phyloP scores from a whole-genome alignment of 768 basidiomycete genomes.

The Hygrocybe coccinea region DNA sequence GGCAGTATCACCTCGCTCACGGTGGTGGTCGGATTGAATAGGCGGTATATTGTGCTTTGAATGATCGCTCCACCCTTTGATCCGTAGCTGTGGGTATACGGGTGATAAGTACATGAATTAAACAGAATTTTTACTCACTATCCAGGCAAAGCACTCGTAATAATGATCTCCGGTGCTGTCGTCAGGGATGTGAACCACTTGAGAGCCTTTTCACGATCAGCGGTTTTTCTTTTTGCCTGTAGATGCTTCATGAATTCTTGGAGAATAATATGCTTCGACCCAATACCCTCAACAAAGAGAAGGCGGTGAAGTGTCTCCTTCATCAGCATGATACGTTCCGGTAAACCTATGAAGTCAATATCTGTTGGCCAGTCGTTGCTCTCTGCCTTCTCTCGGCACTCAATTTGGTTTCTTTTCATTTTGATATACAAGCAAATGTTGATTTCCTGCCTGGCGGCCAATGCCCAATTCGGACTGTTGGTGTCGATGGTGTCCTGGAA shows the following conservation, averaged over 20 bases:
- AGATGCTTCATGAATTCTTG: background rate
- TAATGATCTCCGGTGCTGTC: background rate
- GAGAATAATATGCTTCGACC: background rate
- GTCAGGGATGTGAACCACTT: background rate
- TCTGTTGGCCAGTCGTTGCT: background rate
- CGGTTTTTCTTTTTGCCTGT: background rate
- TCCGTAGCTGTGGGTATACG: conserved; percentile 3
- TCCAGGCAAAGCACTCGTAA: background rate
- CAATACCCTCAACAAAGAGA: background rate
- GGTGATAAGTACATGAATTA: background rate
- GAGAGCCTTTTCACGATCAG: background rate
- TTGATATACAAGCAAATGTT: background rate
- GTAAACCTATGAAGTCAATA: background rate
- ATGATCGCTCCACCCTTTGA: conserved; percentile 2
- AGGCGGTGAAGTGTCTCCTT: background rate
- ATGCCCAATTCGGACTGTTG: background rate
- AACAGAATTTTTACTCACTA: background rate
- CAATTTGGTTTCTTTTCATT: background rate
- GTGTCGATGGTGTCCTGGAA: background rate
- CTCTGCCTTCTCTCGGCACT: background rate
- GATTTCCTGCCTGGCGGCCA: background rate
- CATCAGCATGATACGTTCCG: background rate
- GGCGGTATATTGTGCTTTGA: background rate
- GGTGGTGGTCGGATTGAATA: background rate
- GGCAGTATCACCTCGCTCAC: background rate